Conservation (phyloP, 2,329 filamentous ascomycete genomes). For the Pezicula rhizophila region DNA sequence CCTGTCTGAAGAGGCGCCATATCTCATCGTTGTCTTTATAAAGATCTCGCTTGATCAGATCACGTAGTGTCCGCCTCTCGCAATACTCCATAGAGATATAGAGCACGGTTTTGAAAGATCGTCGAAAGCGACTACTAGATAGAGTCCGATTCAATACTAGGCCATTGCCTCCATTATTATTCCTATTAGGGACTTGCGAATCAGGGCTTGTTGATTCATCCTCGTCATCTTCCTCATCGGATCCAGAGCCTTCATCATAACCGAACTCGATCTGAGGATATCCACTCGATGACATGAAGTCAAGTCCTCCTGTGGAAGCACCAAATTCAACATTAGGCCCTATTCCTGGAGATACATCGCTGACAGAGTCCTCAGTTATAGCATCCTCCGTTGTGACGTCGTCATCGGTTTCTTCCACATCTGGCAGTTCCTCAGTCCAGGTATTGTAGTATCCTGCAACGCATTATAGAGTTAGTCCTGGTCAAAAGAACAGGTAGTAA, state of each 20-base stretch:
- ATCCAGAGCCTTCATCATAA: slow-evolving; percentile 41
- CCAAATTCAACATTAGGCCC: slow-evolving; percentile 24
- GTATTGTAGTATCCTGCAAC: slow-evolving; percentile 90
- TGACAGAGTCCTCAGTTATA: slow-evolving; percentile 19
- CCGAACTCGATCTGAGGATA: slow-evolving; percentile 74
- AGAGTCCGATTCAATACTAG: slow-evolving; percentile 21
- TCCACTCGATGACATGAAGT: slow-evolving; percentile 86
- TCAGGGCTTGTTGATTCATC: slow-evolving; percentile 38
- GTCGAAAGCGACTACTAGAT: slow-evolving; percentile 33
- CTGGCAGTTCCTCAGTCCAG: slow-evolving; percentile 74
- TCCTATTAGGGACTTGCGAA: slow-evolving; percentile 27
- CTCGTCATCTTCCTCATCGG: slow-evolving; percentile 40
- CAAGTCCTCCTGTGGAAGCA: slow-evolving; percentile 69
- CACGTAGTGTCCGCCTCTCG: slow-evolving; percentile 78
- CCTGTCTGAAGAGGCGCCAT: slow-evolving; percentile 87
- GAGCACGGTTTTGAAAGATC: slow-evolving; percentile 63
- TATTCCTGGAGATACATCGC: slow-evolving; percentile 20
- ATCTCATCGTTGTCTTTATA: slow-evolving; percentile 69
- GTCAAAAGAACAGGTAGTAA: background rate
- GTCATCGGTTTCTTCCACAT: slow-evolving; percentile 48
- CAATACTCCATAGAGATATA: slow-evolving; percentile 99
- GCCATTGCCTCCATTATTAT: slow-evolving; percentile 11
- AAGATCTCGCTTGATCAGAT: slow-evolving; percentile 74
- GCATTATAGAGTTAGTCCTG: slow-evolving; percentile 29
- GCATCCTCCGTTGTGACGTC: slow-evolving; percentile 45